Percentiles rank a stretch among this genome's conserved stretches.
Evolutionary conservation across 768 basidiomycete genomes (phyloP).

Genomic region (Termitomyces sp.): DNA sequence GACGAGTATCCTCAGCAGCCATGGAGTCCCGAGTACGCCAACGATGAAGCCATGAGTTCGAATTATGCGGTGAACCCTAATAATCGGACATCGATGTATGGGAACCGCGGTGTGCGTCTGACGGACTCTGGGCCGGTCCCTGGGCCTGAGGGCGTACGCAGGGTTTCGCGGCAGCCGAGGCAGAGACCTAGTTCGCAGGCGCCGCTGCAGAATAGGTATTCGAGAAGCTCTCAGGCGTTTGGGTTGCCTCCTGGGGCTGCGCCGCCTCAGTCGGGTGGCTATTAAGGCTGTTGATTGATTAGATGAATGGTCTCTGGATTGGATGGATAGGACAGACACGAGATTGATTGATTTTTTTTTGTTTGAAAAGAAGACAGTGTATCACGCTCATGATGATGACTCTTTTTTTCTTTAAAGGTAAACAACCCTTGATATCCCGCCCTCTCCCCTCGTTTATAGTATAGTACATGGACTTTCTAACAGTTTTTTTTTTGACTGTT

Average conservation of each 20-base stretch:
- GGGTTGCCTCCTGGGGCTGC: not conserved
- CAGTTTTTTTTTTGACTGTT: not conserved
- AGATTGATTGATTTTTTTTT: not conserved
- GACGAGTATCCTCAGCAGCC: constrained; percentile 9
- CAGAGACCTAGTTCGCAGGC: constrained; percentile 59
- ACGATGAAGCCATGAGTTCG: constrained; percentile 23
- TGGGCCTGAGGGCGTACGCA: constrained; percentile 68
- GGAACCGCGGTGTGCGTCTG: constrained; percentile 63
- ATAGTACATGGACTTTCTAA: not conserved
- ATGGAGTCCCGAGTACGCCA: constrained; percentile 27
- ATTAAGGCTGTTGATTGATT: not conserved
- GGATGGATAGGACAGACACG: not conserved
- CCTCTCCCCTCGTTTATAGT: no score
- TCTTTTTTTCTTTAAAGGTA: no score
- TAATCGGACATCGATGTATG: constrained; percentile 29
- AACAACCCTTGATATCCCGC: not conserved
- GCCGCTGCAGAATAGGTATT: constrained; percentile 28
- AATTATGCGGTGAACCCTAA: constrained; percentile 21
- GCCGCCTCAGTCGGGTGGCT: not conserved
- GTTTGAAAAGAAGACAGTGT: not conserved
- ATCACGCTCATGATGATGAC: not conserved
- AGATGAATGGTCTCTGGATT: not conserved
- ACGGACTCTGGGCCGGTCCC: constrained; percentile 83
- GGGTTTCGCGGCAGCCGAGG: constrained; percentile 60
- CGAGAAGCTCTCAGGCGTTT: constrained; percentile 10